Evolutionary conservation across 116 monocot genomes (phyloP), one percentile per base, ranked within the genome.

Genomic region (Iris pallida): DNA sequence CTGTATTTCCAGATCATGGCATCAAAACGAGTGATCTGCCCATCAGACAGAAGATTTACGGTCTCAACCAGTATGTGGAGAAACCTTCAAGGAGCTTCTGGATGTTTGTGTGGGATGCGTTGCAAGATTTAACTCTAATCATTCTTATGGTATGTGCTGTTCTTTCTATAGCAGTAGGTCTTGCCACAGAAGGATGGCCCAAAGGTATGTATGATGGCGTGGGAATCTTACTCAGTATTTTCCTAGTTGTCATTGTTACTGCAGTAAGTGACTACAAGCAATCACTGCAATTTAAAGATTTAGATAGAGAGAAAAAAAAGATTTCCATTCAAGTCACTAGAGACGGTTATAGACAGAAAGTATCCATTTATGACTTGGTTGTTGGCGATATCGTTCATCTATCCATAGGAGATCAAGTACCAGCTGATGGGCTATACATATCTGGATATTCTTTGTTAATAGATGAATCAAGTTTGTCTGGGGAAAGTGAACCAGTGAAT

Each of bases 311-410:
- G 64, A 85, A 85, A 81, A 73, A 85, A 52, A 84, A 85, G 64
- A 85, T 85, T 60, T 71, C 71, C 47, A 78, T 81, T 42, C 85
- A 85, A 19, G 78, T 85, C 2, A 85, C 81, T 5, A 77, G 85
- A 71, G 74, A 78, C 71, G 74, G 81, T 9, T 67, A 18, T 56
- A 61, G 77, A 66, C 80, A 85, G 64, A 80, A 81, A 52, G 53
- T 85, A 12, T 81, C 74, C 62, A 85, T 85, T 46, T 85, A 67
- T 68, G 85, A 85, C 63, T 61, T 85, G 42, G 85, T 78, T 45
- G 85, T 85, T 74, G 85, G 85, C 47, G 85, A 85, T 71, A 66
- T 85, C 42, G 85, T 85, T 66, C 85, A 85, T 78, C 68, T 85
- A 2, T 77, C 85, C 61, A 77, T 81, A 64, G 85, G 85, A 42